phyloP scores from a whole-genome alignment of 129 eudicot species.

The Artemisia argyi region DNA sequence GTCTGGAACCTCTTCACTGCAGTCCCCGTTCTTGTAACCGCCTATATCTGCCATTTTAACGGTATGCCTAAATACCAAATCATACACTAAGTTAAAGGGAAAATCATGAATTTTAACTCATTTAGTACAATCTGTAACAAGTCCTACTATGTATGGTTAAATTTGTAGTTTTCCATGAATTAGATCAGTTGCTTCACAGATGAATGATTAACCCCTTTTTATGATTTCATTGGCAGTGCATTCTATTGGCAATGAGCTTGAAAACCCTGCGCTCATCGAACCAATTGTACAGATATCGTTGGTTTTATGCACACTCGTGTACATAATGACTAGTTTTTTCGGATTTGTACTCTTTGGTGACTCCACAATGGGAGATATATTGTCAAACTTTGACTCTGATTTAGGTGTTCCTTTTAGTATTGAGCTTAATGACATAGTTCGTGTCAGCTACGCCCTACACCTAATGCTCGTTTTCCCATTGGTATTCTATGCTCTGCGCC shows the following conservation, averaged over 20 bases:
- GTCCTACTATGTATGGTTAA: no score
- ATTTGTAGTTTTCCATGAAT: not conserved
- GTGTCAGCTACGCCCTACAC: conserved; percentile 65
- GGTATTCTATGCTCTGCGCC: conserved; percentile 50
- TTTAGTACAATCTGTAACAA: no score
- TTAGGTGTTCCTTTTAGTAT: conserved; percentile 74
- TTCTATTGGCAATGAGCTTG: conserved; percentile 64
- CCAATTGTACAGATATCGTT: conserved; percentile 63
- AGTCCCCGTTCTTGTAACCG: conserved; percentile 86
- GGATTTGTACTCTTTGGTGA: conserved; percentile 91
- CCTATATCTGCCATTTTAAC: conserved; percentile 81
- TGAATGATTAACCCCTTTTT: not conserved
- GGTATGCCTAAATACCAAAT: conserved; percentile 36
- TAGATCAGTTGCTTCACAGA: not conserved
- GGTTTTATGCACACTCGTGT: conserved; percentile 67
- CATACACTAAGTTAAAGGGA: not conserved
- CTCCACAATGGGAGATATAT: conserved; percentile 76
- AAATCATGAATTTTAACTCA: no score
- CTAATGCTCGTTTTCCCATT: conserved; percentile 74
- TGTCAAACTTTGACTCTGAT: conserved; percentile 80
- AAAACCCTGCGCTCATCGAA: conserved; percentile 48
- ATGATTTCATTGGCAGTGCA: conserved; percentile 54
- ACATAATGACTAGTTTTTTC: conserved; percentile 79
- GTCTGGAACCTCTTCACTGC: conserved; percentile 72
- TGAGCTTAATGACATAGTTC: conserved; percentile 64